Conservation (phyloP, 331 rosid genomes). For the Saraca asoca region DNA sequence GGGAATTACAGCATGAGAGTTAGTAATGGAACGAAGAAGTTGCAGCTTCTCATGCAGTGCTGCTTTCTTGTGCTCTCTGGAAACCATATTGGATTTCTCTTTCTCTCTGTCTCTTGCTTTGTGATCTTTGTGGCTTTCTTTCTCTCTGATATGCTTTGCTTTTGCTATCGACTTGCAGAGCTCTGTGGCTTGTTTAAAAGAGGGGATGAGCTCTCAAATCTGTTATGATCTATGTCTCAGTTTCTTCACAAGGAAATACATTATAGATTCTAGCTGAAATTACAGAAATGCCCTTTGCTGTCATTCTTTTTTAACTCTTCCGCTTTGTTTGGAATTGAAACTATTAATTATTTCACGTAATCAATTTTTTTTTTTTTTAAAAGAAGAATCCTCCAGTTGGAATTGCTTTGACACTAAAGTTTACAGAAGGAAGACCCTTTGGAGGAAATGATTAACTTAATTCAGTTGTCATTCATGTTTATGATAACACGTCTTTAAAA, state of each 20-base stretch:
- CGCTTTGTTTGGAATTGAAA: too few relatives aligned
- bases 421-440: too few relatives aligned
- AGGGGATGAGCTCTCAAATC: slow-evolving; percentile 54
- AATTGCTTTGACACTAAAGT: too few relatives aligned
- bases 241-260: slow-evolving; percentile 41
- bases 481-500: too few relatives aligned
- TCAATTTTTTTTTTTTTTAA: too few relatives aligned
- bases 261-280: slow-evolving; percentile 24
- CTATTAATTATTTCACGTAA: too few relatives aligned
- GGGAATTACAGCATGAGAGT: slow-evolving; percentile 78
- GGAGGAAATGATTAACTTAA: too few relatives aligned
- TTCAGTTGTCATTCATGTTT: too few relatives aligned
- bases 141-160: slow-evolving; percentile 5
- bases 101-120: background rate
- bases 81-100: slow-evolving; percentile 52
- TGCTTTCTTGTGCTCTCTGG: slow-evolving; percentile 75
- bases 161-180: slow-evolving; percentile 29
- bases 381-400: too few relatives aligned
- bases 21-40: slow-evolving; percentile 80
- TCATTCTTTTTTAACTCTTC: background rate
- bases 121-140: background rate
- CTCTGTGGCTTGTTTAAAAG: slow-evolving; percentile 50
- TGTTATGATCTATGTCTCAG: slow-evolving; percentile 48
- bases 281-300: slow-evolving; percentile 53
- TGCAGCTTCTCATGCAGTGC: slow-evolving; percentile 75